Evolutionary conservation across 2,329 filamentous ascomycete species (phyloP).

Genomic region (Aureobasidium subglaciale): DNA sequence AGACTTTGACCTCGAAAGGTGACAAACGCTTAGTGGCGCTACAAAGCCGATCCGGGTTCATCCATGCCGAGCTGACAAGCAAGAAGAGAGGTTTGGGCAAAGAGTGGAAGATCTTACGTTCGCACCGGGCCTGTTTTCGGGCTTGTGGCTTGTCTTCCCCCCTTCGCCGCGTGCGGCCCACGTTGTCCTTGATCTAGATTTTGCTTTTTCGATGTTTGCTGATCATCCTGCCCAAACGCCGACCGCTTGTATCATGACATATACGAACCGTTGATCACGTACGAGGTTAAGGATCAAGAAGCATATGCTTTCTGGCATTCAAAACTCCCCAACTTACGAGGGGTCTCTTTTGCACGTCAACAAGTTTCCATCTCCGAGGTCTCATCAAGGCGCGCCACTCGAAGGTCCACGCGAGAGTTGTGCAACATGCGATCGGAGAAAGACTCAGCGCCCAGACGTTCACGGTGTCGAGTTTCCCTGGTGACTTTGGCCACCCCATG

Average conservation of each 20-base stretch:
- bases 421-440: conserved; percentile 7
- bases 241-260: conserved; percentile 6
- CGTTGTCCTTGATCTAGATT: conserved; percentile 6
- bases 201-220: neutral
- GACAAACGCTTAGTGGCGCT: conserved; percentile 2
- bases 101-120: neutral
- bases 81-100: neutral
- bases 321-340: neutral
- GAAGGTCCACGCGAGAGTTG: neutral
- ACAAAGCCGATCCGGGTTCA: neutral
- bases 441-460: conserved; percentile 3
- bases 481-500: conserved; percentile 7
- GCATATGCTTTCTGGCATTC: conserved; percentile 6
- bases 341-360: neutral
- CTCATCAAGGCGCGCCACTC: neutral
- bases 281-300: conserved; percentile 5
- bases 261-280: conserved; percentile 5
- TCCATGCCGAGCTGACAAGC: neutral
- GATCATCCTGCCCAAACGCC: neutral
- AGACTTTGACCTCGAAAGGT: neutral
- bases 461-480: neutral
- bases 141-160: neutral
- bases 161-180: conserved; percentile 12
- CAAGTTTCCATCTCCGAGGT: neutral
- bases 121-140: conserved; percentile 8